Percentiles rank a stretch among this genome's conserved stretches.
phyloP scores from a whole-genome alignment of 148 eudicot species.

The Silene conica region DNA sequence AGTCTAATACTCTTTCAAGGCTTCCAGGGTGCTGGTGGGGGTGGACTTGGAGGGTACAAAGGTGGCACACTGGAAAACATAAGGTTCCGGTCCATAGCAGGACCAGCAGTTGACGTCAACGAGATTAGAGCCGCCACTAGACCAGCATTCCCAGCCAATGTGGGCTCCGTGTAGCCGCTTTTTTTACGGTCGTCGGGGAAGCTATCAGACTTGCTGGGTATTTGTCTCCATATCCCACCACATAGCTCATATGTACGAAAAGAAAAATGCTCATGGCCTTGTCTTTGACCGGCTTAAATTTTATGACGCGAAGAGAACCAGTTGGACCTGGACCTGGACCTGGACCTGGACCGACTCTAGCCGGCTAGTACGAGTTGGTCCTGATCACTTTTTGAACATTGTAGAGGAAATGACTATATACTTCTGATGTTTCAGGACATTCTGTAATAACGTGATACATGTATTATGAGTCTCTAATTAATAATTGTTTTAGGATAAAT shows the following conservation, averaged over 20 bases:
- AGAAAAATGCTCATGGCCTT: too few species aligned
- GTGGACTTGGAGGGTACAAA: conserved; percentile 33
- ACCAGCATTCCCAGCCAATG: conserved; percentile 80
- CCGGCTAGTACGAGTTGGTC: too few species aligned
- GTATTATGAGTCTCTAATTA: too few species aligned
- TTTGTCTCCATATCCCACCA: conserved; percentile 56
- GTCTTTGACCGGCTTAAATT: too few species aligned
- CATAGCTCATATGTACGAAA: conserved; percentile 81
- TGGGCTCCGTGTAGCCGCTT: conserved; percentile 59
- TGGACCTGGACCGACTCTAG: too few species aligned
- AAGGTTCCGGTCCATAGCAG: conserved; percentile 51
- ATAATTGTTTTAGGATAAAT: too few species aligned
- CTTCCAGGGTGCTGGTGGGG: conserved; percentile 34
- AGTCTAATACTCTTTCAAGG: conserved; percentile 16
- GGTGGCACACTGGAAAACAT: conserved; percentile 77
- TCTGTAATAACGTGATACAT: too few species aligned
- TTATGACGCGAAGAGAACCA: too few species aligned
- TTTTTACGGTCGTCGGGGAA: conserved; percentile 44
- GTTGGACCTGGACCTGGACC: too few species aligned
- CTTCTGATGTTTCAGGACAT: too few species aligned
- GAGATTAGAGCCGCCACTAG: conserved; percentile 75
- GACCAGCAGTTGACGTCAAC: conserved; percentile 41
- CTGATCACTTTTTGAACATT: too few species aligned
- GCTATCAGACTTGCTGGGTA: conserved; percentile 54
- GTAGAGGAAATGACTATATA: too few species aligned